phyloP scores from a whole-genome alignment of 305 asterid species.

The Fraxinus xanthoxyloides region DNA sequence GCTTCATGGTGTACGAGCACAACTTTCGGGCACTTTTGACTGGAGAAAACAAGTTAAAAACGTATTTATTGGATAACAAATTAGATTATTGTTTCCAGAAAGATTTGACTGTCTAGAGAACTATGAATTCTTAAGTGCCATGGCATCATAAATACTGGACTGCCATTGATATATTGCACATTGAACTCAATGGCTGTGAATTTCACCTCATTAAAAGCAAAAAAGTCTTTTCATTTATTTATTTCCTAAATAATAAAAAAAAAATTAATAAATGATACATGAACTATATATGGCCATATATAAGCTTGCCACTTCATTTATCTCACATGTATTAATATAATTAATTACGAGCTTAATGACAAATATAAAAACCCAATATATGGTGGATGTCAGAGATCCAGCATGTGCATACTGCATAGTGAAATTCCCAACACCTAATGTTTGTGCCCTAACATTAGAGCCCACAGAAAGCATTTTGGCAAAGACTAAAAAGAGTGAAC shows the following conservation, averaged over 20 bases:
- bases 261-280: conserved; percentile 20
- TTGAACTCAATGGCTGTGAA: conserved; percentile 17
- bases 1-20: background rate
- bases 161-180: background rate
- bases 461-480: background rate
- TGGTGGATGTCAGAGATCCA: conserved; percentile 39
- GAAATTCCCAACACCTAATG: background rate
- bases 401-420: conserved; percentile 30
- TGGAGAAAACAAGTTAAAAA: background rate
- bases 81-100: background rate
- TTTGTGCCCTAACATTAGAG: background rate
- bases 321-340: conserved; percentile 8
- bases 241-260: conserved; percentile 14
- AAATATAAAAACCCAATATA: conserved; percentile 8
- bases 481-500: conserved; percentile 18
- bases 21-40: background rate
- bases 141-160: background rate
- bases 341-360: background rate
- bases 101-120: background rate
- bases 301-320: conserved; percentile 21
- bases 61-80: background rate
- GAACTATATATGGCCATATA: conserved; percentile 26
- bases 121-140: background rate
- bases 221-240: background rate
- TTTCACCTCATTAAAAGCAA: background rate